A percentile compares a stretch with the other conserved stretches of the same genome.
phyloP scores from a whole-genome alignment of 2,329 filamentous ascomycete species.

The Penicillium hordei region DNA sequence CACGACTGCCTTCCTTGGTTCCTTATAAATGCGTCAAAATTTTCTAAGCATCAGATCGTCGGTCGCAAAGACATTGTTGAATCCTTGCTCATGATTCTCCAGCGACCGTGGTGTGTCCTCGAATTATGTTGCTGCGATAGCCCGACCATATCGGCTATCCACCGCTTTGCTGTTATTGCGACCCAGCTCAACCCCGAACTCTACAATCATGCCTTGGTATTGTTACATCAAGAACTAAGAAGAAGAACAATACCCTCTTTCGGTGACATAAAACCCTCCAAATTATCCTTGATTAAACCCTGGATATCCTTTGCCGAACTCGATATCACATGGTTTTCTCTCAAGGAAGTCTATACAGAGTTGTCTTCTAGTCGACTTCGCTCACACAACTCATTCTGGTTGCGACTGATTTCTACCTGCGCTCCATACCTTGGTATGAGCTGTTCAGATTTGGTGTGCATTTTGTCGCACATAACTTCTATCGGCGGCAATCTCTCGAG shows the following conservation, averaged over 20 bases:
- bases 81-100: not conserved
- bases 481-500: too few relatives aligned
- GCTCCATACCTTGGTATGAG: not conserved
- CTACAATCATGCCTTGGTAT: not conserved
- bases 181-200: not conserved
- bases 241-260: not conserved
- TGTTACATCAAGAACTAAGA: not conserved
- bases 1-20: not conserved
- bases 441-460: not conserved
- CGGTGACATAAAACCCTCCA: not conserved
- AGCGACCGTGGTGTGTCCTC: conserved; percentile 1
- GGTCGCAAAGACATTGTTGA: not conserved
- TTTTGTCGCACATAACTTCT: not conserved
- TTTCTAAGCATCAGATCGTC: not conserved
- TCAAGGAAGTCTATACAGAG: not conserved
- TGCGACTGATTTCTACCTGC: not conserved
- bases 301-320: not conserved
- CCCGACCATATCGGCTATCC: not conserved
- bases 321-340: not conserved
- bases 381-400: not conserved
- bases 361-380: not conserved
- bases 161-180: not conserved
- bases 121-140: not conserved
- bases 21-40: not conserved
- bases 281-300: not conserved